These are phyloP conservation scores for Oryza punctata DNA, from an alignment of 176 grass and related monocot genomes.

Conservation along the genomic window DNA sequence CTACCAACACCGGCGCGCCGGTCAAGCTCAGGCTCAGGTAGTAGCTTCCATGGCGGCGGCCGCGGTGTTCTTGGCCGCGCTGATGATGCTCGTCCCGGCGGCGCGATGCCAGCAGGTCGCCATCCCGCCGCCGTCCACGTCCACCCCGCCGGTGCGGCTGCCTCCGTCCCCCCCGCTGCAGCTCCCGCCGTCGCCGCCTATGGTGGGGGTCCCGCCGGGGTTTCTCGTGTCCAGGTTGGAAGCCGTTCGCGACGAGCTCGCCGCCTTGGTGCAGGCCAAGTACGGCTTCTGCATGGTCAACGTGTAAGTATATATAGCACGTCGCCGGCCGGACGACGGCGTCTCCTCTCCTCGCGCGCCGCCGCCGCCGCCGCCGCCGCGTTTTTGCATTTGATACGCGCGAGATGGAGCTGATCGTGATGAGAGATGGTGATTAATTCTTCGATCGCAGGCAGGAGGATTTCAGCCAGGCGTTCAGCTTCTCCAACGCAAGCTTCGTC, in stretches of 20 bases:
- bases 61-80: neutral
- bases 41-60: neutral
- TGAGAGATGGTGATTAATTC: neutral
- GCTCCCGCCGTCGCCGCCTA: neutral
- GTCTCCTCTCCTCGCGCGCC: too few species aligned
- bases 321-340: too few species aligned
- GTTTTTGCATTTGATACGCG: neutral
- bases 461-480: slow-evolving; percentile 58
- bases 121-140: neutral
- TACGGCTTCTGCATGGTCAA: slow-evolving; percentile 54
- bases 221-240: neutral
- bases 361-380: neutral
- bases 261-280: slow-evolving; percentile 27
- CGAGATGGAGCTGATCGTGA: neutral
- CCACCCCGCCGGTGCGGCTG: too few species aligned
- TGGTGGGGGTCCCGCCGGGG: neutral
- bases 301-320: slow-evolving; percentile 45
- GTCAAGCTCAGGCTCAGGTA: too few species aligned
- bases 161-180: too few species aligned
- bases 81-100: neutral
- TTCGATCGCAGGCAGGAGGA: slow-evolving; percentile 53
- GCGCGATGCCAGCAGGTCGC: neutral
- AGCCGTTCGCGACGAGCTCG: slow-evolving; percentile 13
- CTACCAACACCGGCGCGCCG: too few species aligned
- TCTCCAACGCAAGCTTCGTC: slow-evolving; percentile 43